Base-by-base conservation (phyloP, 371 early-diverging fungal genomes). In the Mucor mucedo region DNA sequence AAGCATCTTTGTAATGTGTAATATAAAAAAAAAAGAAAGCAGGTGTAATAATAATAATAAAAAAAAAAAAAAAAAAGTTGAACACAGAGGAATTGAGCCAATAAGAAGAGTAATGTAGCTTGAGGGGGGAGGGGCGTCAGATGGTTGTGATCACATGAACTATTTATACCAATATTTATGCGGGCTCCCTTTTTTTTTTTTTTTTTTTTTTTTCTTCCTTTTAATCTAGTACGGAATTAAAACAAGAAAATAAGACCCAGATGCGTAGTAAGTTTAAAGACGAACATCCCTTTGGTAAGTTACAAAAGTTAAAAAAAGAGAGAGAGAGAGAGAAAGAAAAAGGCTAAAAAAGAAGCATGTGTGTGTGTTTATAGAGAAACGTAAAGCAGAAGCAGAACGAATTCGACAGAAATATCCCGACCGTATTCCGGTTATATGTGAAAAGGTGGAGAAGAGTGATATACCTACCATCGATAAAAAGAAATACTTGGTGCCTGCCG, bases 381-480 rank as follows among this genome's bases (percentile, higher is more conserved):
- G 98, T 71, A 95, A 96, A 83, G 90, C 89, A 49, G 98, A 98
- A 81, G 95, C 97, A 52, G 96, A 96, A 70, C 85, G 97, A 63
- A 97, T 98, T 71, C 87, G 96, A 55, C 88, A 89, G 71, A 98
- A 98, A 82, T 98, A 97, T 80, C 97, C 98, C 42, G 96, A 97
- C 82, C 89, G 98, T 58, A 95, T 98, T 70, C 98, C 98, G 32
- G 93, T 92, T 47, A 92, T 93, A 65, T 97, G 97, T 81, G 98
- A 98, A 75, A 95, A 96, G 80, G 95, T 93, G 16, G 97, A 97
- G 66, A 96, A 95, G 80, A 91, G 91, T 65, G 97, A 96, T 75
- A 95, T 97, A 75, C 91, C 93, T 27, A 89, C 84, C 8, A 97
- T 98, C 70, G 98, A 98, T 84, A 97, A 97, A 89, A 98, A 97